Percentiles rank a stretch among this genome's conserved stretches.
phyloP scores from a whole-genome alignment of 2,329 filamentous ascomycete genomes.

The Monosporascus sp. region DNA sequence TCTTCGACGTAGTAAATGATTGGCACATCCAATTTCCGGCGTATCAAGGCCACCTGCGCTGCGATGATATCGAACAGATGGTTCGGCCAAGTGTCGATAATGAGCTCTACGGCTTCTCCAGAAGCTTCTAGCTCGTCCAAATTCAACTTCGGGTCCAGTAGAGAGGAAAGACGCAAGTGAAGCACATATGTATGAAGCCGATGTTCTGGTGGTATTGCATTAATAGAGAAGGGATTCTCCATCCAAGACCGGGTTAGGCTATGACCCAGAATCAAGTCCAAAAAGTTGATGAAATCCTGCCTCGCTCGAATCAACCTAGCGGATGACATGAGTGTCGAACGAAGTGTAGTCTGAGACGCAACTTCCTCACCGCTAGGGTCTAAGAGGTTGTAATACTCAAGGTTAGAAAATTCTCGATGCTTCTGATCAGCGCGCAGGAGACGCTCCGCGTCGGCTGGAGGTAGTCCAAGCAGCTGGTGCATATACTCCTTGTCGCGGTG shows the following conservation, averaged over 20 bases:
- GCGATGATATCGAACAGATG: constrained; percentile 45
- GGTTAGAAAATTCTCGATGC: constrained; percentile 60
- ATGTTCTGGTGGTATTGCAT: constrained; percentile 53
- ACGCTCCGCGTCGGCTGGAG: constrained; percentile 44
- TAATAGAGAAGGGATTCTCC: constrained; percentile 56
- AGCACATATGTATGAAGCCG: constrained; percentile 57
- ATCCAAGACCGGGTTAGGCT: constrained; percentile 46
- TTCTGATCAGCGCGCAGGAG: constrained; percentile 51
- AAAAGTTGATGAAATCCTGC: constrained; percentile 55
- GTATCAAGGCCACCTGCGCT: constrained; percentile 51
- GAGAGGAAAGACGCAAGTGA: constrained; percentile 54
- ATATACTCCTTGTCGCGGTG: constrained; percentile 61
- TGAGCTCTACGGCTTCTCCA: constrained; percentile 55
- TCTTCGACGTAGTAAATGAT: constrained; percentile 55
- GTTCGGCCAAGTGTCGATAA: constrained; percentile 52
- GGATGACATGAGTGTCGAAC: constrained; percentile 44
- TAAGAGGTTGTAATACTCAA: constrained; percentile 67
- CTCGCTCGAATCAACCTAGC: constrained; percentile 55
- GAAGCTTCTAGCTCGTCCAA: constrained; percentile 51
- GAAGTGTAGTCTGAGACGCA: constrained; percentile 27
- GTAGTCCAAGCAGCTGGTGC: constrained; percentile 48
- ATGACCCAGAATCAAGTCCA: constrained; percentile 52
- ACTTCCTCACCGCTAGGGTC: constrained; percentile 32
- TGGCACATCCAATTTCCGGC: constrained; percentile 50
- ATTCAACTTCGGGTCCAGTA: constrained; percentile 47